A percentile compares a stretch with the other conserved stretches of the same genome.
These are phyloP conservation scores for Ophiostoma sp. DNA, from an alignment of 2,329 filamentous ascomycete genomes.

Conservation along the genomic window DNA sequence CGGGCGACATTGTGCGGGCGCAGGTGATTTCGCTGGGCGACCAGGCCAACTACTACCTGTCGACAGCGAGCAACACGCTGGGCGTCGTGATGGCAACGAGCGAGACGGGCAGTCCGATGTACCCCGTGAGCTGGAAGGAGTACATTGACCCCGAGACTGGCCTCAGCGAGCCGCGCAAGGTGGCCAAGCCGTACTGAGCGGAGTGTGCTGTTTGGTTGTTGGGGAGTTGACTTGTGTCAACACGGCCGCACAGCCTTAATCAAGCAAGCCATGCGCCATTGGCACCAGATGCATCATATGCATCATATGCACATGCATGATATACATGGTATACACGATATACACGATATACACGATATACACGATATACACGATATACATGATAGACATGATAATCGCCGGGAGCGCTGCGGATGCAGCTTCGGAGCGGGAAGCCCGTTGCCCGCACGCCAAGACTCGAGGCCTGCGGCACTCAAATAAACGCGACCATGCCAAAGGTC, in stretches of 20 bases:
- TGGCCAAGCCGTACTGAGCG: constrained; percentile 79
- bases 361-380: neutral
- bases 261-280: neutral
- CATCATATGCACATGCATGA: too few relatives aligned
- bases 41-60: constrained; percentile 92
- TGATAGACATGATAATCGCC: neutral
- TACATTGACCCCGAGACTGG: constrained; percentile 81
- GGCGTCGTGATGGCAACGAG: constrained; percentile 92
- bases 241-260: neutral
- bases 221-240: neutral
- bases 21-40: constrained; percentile 88
- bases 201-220: neutral
- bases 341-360: neutral
- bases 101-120: constrained; percentile 84
- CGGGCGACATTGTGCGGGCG: constrained; percentile 85
- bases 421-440: neutral
- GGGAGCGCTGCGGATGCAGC: neutral
- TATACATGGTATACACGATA: too few relatives aligned
- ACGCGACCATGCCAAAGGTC: too few relatives aligned
- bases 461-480: too few relatives aligned
- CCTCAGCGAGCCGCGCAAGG: constrained; percentile 73
- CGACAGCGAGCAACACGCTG: constrained; percentile 82
- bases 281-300: too few relatives aligned
- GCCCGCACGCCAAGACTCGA: neutral
- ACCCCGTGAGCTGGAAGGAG: constrained; percentile 91